These are phyloP conservation scores for Didymella sp. DNA, from an alignment of 2,329 filamentous ascomycete genomes.

Conservation along the genomic window DNA sequence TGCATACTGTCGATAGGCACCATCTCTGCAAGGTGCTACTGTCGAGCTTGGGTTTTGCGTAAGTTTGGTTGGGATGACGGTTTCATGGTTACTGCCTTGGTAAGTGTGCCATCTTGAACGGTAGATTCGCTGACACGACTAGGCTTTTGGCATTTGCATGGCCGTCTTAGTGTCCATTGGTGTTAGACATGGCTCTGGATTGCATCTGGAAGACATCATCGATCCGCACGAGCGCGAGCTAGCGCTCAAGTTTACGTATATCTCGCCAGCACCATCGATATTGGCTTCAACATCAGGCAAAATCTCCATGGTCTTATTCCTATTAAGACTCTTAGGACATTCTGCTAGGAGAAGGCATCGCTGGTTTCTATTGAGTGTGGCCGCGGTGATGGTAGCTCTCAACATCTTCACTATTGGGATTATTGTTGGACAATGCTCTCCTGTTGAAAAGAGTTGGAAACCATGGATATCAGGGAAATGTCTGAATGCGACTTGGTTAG, in stretches of 20 bases:
- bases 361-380: background rate
- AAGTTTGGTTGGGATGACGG: background rate
- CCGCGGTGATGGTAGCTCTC: background rate
- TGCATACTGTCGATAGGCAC: background rate
- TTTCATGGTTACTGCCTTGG: background rate
- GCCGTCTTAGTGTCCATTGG: background rate
- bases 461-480: background rate
- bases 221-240: background rate
- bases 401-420: slow-evolving; percentile 1
- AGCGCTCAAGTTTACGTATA: slow-evolving; percentile 4
- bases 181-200: background rate
- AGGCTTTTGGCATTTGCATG: background rate
- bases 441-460: slow-evolving; percentile 3
- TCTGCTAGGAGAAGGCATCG: background rate
- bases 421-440: background rate
- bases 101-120: background rate
- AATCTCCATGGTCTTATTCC: background rate
- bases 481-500: background rate
- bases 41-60: background rate
- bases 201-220: background rate
- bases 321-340: background rate
- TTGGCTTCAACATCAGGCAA: background rate
- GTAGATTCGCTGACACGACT: background rate
- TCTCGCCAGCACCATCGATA: slow-evolving; percentile 1
- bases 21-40: background rate